Percentiles rank a stretch among this genome's conserved stretches.
These are phyloP conservation scores for Biancaea sappan DNA, from an alignment of 306 rosid species.

Conservation along the genomic window DNA sequence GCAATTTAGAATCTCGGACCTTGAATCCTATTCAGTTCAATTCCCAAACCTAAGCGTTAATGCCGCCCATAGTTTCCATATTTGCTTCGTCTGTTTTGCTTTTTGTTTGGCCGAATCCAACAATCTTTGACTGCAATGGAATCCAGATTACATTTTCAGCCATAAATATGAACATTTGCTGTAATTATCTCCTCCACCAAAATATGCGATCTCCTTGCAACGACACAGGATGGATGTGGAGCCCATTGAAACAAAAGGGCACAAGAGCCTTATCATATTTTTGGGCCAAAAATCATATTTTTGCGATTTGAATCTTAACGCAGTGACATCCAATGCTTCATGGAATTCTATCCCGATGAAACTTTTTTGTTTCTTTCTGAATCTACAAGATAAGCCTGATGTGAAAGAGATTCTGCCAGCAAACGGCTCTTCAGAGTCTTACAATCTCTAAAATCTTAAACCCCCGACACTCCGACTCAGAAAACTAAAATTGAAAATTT, in stretches of 20 bases:
- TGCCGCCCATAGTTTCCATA: neutral
- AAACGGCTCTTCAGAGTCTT: neutral
- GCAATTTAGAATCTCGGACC: neutral
- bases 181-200: slow-evolving; percentile 15
- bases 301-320: neutral
- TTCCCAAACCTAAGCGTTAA: neutral
- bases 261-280: no score
- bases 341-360: neutral
- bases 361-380: slow-evolving; percentile 4
- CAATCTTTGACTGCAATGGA: neutral
- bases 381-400: neutral
- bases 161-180: neutral
- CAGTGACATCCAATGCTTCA: neutral
- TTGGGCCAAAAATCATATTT: no score
- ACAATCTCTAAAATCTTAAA: neutral
- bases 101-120: no score
- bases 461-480: neutral
- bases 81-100: no score
- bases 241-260: neutral
- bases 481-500: neutral
- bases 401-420: slow-evolving; percentile 26
- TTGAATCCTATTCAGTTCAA: no score
- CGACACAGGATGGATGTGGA: neutral
- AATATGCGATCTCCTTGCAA: neutral
- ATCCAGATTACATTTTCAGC: neutral